Evolutionary conservation across 2,329 filamentous ascomycete species (phyloP).

Genomic region (Blastomyces parvus): DNA sequence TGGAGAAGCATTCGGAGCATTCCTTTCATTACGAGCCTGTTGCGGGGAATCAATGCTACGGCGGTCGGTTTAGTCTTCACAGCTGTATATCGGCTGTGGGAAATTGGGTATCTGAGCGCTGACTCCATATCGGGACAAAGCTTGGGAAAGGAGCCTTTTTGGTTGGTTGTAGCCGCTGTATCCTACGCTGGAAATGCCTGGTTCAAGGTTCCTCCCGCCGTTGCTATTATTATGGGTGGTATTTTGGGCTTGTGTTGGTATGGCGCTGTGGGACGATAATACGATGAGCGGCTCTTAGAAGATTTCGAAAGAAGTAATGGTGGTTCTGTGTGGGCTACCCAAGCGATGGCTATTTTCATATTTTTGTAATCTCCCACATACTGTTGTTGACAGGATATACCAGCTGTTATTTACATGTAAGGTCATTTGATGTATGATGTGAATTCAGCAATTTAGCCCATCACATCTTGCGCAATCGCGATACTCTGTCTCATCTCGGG

Average conservation of each 20-base stretch:
- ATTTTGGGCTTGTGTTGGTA: constrained; percentile 42
- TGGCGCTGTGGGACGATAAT: constrained; percentile 30
- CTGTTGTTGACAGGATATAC: not conserved
- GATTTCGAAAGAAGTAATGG: not conserved
- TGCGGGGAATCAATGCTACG: constrained; percentile 51
- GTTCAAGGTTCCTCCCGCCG: constrained; percentile 38
- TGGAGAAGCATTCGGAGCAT: constrained; percentile 44
- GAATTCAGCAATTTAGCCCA: not conserved
- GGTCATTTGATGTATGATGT: not conserved
- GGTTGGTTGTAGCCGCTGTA: constrained; percentile 50
- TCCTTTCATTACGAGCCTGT: constrained; percentile 40
- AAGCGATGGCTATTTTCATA: not conserved
- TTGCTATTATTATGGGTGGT: constrained; percentile 40
- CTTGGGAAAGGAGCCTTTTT: constrained; percentile 52
- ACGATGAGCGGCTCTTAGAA: not conserved
- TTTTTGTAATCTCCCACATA: not conserved
- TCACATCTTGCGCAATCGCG: not conserved
- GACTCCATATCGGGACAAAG: constrained; percentile 42
- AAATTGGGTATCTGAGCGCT: constrained; percentile 51
- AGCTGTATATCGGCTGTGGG: constrained; percentile 54
- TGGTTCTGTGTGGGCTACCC: not conserved
- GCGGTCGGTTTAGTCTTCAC: constrained; percentile 56
- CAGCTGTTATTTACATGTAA: not conserved
- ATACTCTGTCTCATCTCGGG: not conserved
- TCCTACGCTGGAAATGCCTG: constrained; percentile 42